phyloP scores from a whole-genome alignment of 1,139 yeast genomes.

The Yamadazyma taylorii region DNA sequence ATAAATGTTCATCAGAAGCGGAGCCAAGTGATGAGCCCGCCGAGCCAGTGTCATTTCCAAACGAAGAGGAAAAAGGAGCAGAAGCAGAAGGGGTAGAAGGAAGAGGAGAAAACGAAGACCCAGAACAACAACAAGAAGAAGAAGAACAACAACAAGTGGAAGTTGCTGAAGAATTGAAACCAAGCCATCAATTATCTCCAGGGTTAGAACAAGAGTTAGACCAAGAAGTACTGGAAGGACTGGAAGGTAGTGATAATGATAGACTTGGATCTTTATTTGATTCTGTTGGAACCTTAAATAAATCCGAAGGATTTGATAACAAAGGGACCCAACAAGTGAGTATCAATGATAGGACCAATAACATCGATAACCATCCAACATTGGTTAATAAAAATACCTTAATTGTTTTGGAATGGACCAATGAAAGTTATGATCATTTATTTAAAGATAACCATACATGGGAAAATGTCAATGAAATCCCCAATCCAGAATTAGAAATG shows the following conservation, averaged over 20 bases:
- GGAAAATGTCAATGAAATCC: slow-evolving; percentile 49
- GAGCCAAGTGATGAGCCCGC: slow-evolving; percentile 1
- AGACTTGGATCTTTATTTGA: slow-evolving; percentile 30
- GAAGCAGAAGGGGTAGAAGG: slow-evolving; percentile 4
- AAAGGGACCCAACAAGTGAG: too few species aligned
- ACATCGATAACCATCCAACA: slow-evolving; percentile 20
- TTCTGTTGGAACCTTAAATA: slow-evolving; percentile 24
- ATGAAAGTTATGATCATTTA: slow-evolving; percentile 45
- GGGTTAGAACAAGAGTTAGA: slow-evolving; percentile 5
- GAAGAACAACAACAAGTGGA: slow-evolving; percentile 2
- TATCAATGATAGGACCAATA: too few species aligned
- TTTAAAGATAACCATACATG: slow-evolving; percentile 54
- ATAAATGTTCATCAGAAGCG: slow-evolving; percentile 2
- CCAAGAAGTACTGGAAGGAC: slow-evolving; percentile 6
- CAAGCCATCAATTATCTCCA: slow-evolving; percentile 7
- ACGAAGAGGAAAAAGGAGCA: slow-evolving; percentile 1
- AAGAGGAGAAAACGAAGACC: background rate
- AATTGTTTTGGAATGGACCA: slow-evolving; percentile 73
- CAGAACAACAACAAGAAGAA: slow-evolving; percentile 1
- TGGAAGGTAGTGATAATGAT: slow-evolving; percentile 20
- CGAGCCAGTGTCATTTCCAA: background rate
- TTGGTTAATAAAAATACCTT: slow-evolving; percentile 42
- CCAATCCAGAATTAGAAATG: slow-evolving; percentile 54
- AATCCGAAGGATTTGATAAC: slow-evolving; percentile 18
- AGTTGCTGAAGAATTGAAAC: background rate